Percentiles rank a stretch among this genome's conserved stretches.
These are phyloP conservation scores for Auriscalpium microsporum DNA, from an alignment of 768 basidiomycete genomes.

Conservation along the genomic window DNA sequence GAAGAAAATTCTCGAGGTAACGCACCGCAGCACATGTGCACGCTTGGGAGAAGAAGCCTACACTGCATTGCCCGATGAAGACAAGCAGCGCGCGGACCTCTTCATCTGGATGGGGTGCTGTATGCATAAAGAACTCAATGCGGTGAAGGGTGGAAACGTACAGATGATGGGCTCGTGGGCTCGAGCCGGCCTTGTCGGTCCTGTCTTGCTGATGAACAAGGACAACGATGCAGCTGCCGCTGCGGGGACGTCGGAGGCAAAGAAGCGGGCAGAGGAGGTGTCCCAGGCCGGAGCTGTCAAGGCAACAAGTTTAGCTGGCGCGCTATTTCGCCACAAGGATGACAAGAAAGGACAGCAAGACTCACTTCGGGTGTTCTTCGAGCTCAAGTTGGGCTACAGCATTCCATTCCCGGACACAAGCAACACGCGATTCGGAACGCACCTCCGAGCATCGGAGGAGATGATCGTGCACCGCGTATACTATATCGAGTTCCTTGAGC, in stretches of 20 bases:
- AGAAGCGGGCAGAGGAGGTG: not conserved
- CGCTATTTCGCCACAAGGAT: too few species aligned
- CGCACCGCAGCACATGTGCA: not conserved
- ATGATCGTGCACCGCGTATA: too few species aligned
- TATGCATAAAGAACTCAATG: slow-evolving; percentile 15
- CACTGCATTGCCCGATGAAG: not conserved
- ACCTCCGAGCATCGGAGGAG: too few species aligned
- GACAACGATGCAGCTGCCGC: slow-evolving; percentile 7
- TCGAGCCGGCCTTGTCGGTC: not conserved
- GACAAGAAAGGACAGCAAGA: too few species aligned
- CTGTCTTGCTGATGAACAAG: slow-evolving; percentile 7
- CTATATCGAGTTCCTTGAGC: too few species aligned
- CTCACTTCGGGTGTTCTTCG: not conserved
- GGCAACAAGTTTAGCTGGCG: too few species aligned
- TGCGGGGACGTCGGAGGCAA: not conserved
- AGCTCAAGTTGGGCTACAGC: too few species aligned
- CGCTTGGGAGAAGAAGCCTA: not conserved
- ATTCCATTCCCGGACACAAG: too few species aligned
- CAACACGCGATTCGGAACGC: too few species aligned
- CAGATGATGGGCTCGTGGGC: slow-evolving; percentile 4
- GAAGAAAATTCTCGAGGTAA: not conserved
- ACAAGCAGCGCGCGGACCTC: not conserved
- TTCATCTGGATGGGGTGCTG: slow-evolving; percentile 6
- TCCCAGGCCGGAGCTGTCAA: too few species aligned
- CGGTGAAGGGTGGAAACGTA: slow-evolving; percentile 7